Evolutionary conservation across 2,329 filamentous ascomycete species (phyloP).

Genomic region (Xylariaceae sp.): DNA sequence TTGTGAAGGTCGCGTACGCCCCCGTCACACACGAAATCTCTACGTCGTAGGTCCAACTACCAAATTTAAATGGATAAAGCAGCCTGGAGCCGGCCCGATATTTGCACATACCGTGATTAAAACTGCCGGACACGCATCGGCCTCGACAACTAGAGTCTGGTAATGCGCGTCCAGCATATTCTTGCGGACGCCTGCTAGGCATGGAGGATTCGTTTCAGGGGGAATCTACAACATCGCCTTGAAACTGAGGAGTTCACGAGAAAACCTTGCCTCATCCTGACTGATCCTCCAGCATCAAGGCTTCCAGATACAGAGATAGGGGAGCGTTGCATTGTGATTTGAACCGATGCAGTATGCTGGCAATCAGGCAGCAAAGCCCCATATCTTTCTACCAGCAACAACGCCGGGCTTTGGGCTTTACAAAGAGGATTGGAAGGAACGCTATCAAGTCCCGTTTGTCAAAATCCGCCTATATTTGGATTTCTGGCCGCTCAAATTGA

Average conservation of each 20-base stretch:
- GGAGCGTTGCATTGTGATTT: slow-evolving; percentile 1
- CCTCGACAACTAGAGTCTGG: no score
- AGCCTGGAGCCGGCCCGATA: slow-evolving; percentile 3
- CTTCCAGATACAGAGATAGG: slow-evolving; percentile 1
- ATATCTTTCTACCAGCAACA: no score
- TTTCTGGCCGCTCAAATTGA: no score
- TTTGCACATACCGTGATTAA: not conserved
- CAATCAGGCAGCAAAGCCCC: no score
- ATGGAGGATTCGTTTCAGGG: slow-evolving; percentile 1
- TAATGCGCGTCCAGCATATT: not conserved
- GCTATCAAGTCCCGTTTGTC: no score
- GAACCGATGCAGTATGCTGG: not conserved
- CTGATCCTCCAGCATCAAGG: slow-evolving; percentile 2
- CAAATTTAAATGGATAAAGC: not conserved
- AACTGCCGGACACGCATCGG: not conserved
- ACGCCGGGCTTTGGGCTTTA: no score
- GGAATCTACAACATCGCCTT: slow-evolving; percentile 4
- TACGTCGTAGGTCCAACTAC: not conserved
- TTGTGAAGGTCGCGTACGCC: not conserved
- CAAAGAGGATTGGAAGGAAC: no score
- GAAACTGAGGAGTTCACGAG: slow-evolving; percentile 4
- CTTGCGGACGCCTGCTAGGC: not conserved
- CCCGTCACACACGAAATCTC: not conserved
- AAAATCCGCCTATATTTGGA: no score
- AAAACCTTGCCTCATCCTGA: slow-evolving; percentile 1